A percentile compares a stretch with the other conserved stretches of the same genome.
Conservation (phyloP, 148 eudicot genomes). For the Vaccinium corymbosum region DNA sequence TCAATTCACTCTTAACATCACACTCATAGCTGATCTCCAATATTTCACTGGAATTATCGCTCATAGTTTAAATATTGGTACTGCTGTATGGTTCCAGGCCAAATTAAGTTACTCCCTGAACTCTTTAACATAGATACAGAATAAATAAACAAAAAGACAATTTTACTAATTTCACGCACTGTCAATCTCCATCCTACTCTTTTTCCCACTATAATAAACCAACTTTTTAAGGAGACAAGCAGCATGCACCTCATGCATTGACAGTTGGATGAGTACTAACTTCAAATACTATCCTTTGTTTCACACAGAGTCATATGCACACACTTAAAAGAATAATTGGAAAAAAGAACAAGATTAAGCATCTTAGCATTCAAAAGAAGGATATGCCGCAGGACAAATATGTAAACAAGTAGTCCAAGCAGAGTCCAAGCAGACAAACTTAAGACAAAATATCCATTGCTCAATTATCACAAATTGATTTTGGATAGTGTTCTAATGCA, state of each 20-base stretch:
- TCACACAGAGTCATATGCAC: background rate
- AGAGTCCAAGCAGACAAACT: background rate
- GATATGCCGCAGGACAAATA: background rate
- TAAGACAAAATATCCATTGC: background rate
- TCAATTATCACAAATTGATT: background rate
- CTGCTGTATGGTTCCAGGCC: no score
- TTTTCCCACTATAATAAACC: background rate
- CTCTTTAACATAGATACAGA: background rate
- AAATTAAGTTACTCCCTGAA: no score
- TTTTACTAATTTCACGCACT: background rate
- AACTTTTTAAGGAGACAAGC: background rate
- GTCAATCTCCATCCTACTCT: background rate
- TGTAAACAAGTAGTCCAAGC: background rate
- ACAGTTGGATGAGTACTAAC: background rate
- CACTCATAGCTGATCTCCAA: background rate
- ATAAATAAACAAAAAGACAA: no score
- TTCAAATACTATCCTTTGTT: background rate
- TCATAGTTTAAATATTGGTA: background rate
- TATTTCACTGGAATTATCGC: background rate
- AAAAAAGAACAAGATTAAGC: background rate
- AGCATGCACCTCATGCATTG: background rate
- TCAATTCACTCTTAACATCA: background rate
- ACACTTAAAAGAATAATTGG: background rate
- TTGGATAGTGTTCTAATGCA: background rate
- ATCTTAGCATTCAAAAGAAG: background rate